These are phyloP conservation scores for Cruciata laevipes DNA, from an alignment of 257 asterid species.

Conservation along the genomic window DNA sequence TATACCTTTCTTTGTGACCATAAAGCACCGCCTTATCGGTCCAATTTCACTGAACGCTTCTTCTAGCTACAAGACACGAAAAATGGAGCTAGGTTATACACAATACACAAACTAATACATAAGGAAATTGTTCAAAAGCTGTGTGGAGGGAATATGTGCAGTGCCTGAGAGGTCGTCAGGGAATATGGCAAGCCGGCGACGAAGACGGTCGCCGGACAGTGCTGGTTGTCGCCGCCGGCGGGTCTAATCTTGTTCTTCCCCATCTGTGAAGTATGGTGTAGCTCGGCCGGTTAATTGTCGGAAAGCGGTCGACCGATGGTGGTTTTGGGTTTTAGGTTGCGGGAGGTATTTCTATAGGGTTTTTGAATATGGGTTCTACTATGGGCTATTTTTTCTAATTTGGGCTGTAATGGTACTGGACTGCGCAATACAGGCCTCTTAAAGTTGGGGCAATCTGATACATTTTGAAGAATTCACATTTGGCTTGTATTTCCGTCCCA, in stretches of 20 bases:
- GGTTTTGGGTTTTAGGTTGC: conserved; percentile 2
- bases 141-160: conserved; percentile 17
- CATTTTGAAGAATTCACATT: too few relatives aligned
- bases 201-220: conserved; percentile 66
- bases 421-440: background rate
- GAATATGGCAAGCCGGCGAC: conserved; percentile 77
- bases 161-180: conserved; percentile 63
- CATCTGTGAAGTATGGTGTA: conserved; percentile 23
- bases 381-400: background rate
- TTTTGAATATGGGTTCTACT: background rate
- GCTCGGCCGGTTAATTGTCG: background rate
- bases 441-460: background rate
- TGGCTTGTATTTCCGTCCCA: too few relatives aligned
- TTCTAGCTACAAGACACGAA: conserved; percentile 51
- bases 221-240: conserved; percentile 41
- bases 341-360: conserved; percentile 5
- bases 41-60: conserved; percentile 90
- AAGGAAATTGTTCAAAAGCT: background rate
- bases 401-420: background rate
- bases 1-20: conserved; percentile 79
- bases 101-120: conserved; percentile 1
- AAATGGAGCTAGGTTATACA: background rate
- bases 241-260: conserved; percentile 51
- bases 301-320: background rate
- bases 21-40: conserved; percentile 80